Base-by-base conservation (phyloP, 2,329 filamentous ascomycete genomes). In the Orbilia javanica region DNA sequence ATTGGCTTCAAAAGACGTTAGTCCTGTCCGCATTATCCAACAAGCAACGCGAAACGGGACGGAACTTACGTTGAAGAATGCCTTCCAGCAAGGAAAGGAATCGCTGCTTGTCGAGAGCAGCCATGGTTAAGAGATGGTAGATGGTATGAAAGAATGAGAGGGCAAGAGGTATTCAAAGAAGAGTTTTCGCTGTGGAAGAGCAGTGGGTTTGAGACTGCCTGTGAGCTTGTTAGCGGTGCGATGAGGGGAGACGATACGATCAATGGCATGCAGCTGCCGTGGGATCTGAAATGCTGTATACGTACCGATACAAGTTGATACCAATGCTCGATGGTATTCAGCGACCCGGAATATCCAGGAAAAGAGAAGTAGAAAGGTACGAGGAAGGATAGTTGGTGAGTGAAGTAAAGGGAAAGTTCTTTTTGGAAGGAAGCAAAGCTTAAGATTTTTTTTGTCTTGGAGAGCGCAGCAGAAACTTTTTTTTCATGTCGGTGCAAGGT, bases 1-100 rank as follows among this genome's bases (percentile, higher is more conserved):
- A 86, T 97, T 91, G 83, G 96, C 94, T 97, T 83, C 42, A 82
- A 62, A 55, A 66, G 80, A 72, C 79, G 81, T 79, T 67, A 64
- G 66, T 36, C 66, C 62, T 31, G 10, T 3, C n/a, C 63, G 27
- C 53, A 66, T 50, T 66, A 44, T 68, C 25, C 52, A 72, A 71
- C 48, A 57, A 29, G 57, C 62, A 66, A 62, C 73, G 36, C 66
- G 62, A 39, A 66, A 53, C 20, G 7, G 31, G 36, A 22, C 18
- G 39, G 31, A n/a, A 67, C 74, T 39, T 60, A 78, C 74, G 74
- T 48, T 78, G 74, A 22, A 78, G 74, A 44, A 78, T 78, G 13
- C 65, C 67, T 46, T 78, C 74, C 34, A 78, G 34, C 31, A 78
- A 27, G 44, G 74, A 63, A 29, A 78, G 74, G 62, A 78, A 78